Percentiles rank a stretch among this genome's conserved stretches.
These are phyloP conservation scores for Acephala macrosclerotiorum DNA, from an alignment of 2,329 filamentous ascomycete species.

Conservation along the genomic window DNA sequence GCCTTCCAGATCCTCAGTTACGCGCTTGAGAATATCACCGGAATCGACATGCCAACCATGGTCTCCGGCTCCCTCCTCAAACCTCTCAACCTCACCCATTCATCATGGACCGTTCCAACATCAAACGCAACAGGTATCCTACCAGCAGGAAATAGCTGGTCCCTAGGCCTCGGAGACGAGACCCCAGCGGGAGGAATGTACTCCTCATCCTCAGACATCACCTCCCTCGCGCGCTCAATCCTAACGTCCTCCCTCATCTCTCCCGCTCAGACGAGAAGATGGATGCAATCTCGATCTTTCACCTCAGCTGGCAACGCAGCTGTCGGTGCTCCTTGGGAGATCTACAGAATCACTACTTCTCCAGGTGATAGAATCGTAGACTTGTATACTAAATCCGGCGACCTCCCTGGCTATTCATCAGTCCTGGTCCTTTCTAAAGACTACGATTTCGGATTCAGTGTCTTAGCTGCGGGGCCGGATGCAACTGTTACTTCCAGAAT, in stretches of 20 bases:
- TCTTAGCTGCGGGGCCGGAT: constrained; percentile 47
- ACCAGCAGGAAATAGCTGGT: constrained; percentile 21
- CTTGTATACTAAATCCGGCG: constrained; percentile 52
- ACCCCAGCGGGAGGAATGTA: constrained; percentile 46
- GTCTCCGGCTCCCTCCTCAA: constrained; percentile 44
- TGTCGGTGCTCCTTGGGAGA: constrained; percentile 42
- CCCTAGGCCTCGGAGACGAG: constrained; percentile 25
- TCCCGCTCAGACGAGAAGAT: constrained; percentile 37
- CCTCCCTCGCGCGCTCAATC: constrained; percentile 41
- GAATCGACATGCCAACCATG: constrained; percentile 40
- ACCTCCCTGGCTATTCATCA: constrained; percentile 49
- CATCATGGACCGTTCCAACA: constrained; percentile 30
- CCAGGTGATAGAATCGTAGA: constrained; percentile 40
- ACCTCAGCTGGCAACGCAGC: constrained; percentile 29
- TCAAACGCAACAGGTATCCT: constrained; percentile 23
- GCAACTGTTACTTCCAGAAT: constrained; percentile 19
- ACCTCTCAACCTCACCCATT: constrained; percentile 45
- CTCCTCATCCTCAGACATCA: constrained; percentile 45
- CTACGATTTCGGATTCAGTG: constrained; percentile 50
- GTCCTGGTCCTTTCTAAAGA: constrained; percentile 52
- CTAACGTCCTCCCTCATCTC: constrained; percentile 39
- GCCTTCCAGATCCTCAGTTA: constrained; percentile 49
- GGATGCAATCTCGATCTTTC: constrained; percentile 38
- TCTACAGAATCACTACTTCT: constrained; percentile 41
- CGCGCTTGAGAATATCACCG: constrained; percentile 50